Base-by-base conservation (phyloP, 352 stramenopile genomes). In the Pythium biforme region DNA sequence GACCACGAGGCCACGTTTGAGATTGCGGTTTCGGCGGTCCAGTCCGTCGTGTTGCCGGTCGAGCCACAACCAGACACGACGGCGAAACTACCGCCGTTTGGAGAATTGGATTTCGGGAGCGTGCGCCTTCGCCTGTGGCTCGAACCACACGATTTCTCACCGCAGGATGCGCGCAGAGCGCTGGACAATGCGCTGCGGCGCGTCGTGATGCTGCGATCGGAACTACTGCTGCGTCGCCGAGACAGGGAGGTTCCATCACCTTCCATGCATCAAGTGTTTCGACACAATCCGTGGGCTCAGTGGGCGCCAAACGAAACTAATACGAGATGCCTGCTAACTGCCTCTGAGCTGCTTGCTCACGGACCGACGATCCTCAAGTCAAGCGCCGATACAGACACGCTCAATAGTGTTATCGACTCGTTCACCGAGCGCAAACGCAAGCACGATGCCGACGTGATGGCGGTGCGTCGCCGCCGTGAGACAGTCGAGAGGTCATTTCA, bases 61-160 rank as follows among this genome's bases (percentile, higher is more conserved):
- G 43, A 41, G 33, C 64, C 17, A 31, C 29, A 60, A 12, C 17
- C 46, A 27, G 47, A 60, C 9, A 11, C 56, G 26, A 14, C 33
- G 0, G 45, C 27, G 8, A 53, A 55, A 17, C 50, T 61, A 12
- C 74, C 70, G 12, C 74, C 74, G 4, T 81, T 69, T 25, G 71
- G 64, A 3, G 61, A 40, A 7, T 22, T 82, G 8, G 56, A 75
- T 23, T 74, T 76, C 47, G 60, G 60, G n/a, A 64, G 55, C 15
- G 66, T 79, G 10, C 68, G 45, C 31, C 19, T 82, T 50, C 72
- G 74, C 14, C 3, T 82, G 4, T 82, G 74, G 74, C 62, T 82
- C 23, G 69, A 82, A 8, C 66, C 67, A 9, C 48, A 58, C 11
- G 41, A 66, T 17, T 22, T 53, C 1, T 10, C 37, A 27, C 29